Base-by-base conservation (phyloP, 345 rosid species). In the Erysimum cheiranthoides region DNA sequence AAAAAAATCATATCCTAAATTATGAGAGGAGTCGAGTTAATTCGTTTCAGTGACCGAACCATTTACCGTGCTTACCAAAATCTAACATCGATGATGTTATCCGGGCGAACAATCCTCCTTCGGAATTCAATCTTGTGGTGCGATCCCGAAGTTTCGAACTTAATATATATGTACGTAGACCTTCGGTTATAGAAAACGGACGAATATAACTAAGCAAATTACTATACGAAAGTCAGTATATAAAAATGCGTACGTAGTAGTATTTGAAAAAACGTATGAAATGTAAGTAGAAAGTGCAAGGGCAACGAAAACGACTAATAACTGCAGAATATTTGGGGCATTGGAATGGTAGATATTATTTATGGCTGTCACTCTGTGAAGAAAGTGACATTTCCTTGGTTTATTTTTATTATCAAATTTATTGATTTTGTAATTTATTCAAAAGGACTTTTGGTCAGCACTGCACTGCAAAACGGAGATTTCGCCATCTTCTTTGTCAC, bases 401-500 rank as follows among this genome's bases (percentile, higher is more conserved):
- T 28, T 25, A 13, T 27, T 46, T 0, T 10, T 47, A 47, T 58
- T 16, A 0, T 47, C 28, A 12, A 13, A n/a, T 0, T 9, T 21
- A n/a, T 52, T 5, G 2, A 9, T 32, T 69, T 34, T 62, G 40
- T 53, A 64, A 65, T 52, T 65, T 46, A 56, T 63, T 25, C 5
- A 70, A 65, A 51, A 75, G 18, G 18, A 51, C 36, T 50, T 30
- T 60, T 39, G 38, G 18, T 42, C 46, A 42, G 61, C 3, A 46
- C 21, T 43, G 69, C 68, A 70, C 66, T 77, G 80, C 80, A 77
- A 72, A 77, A 64, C 52, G 77, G 30, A 72, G 78, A 78, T 66
- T 78, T 75, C 57, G 79, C 43, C 80, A 65, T 81, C 82, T 70
- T 70, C 58, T 70, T 74, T 74, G 74, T 70, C 76, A 78, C 73